These are phyloP conservation scores for Botrytis cinerea DNA, from an alignment of 2,329 filamentous ascomycete species.

Conservation along the genomic window DNA sequence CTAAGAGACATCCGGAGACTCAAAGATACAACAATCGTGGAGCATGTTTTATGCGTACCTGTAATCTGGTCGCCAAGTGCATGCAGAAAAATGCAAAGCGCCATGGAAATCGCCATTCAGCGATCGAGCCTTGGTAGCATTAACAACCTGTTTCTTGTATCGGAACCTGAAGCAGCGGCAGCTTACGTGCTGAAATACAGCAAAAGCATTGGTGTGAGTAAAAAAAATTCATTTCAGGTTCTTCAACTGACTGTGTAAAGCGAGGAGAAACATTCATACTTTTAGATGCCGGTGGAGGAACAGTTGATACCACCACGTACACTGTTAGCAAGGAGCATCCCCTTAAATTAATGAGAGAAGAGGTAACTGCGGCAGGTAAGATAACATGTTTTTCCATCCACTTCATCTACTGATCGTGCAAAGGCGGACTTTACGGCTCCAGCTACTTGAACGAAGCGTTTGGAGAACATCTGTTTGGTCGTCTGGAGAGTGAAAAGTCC, in stretches of 20 bases:
- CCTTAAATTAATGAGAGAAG: conserved; percentile 32
- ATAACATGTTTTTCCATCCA: background rate
- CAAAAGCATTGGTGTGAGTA: conserved; percentile 19
- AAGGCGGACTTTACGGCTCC: conserved; percentile 27
- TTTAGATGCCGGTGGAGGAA: conserved; percentile 38
- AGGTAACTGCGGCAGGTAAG: conserved; percentile 31
- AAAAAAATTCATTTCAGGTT: background rate
- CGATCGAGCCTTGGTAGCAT: conserved; percentile 25
- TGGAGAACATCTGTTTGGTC: conserved; percentile 17
- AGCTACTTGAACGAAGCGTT: conserved; percentile 31
- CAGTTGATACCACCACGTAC: conserved; percentile 38
- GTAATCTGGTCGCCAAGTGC: conserved; percentile 28
- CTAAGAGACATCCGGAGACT: background rate
- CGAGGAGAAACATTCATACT: conserved; percentile 33
- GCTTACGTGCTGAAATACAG: conserved; percentile 23
- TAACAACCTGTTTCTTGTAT: conserved; percentile 38
- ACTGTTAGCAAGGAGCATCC: conserved; percentile 30
- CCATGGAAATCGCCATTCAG: conserved; percentile 26
- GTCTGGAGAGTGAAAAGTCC: conserved; percentile 22
- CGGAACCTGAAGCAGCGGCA: conserved; percentile 27
- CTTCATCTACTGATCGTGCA: background rate
- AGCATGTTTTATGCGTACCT: conserved; percentile 29
- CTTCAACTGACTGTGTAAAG: conserved; percentile 19
- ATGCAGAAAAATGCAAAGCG: conserved; percentile 29
- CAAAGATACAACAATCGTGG: conserved; percentile 15